These are phyloP conservation scores for Hygrophila difformis DNA, from an alignment of 257 asterid genomes.

Conservation along the genomic window DNA sequence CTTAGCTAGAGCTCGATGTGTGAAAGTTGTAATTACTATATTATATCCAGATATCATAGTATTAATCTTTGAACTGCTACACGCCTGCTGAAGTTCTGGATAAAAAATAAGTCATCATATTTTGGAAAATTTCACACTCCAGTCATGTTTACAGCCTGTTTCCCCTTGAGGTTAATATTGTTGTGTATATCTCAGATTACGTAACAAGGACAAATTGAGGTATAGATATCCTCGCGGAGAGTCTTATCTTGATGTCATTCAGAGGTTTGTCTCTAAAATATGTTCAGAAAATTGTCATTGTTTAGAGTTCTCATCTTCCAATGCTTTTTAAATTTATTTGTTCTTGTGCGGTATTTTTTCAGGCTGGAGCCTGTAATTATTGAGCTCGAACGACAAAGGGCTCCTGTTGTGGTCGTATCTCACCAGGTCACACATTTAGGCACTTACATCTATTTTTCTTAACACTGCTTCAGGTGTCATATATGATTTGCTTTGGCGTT, in stretches of 20 bases:
- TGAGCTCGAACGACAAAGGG: constrained; percentile 96
- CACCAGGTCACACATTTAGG: constrained; percentile 66
- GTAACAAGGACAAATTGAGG: constrained; percentile 93
- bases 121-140: no score
- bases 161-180: constrained; percentile 12
- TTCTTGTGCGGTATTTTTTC: constrained; percentile 17
- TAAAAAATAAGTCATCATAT: no score
- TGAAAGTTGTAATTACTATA: no score
- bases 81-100: no score
- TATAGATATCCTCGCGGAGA: constrained; percentile 99
- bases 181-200: constrained; percentile 42
- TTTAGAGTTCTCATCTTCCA: no score
- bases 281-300: not conserved
- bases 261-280: constrained; percentile 55
- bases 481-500: constrained; percentile 20
- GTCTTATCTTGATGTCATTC: constrained; percentile 96
- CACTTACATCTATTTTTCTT: no score
- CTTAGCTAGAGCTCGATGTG: no score
- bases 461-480: constrained; percentile 17
- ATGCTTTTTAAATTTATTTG: constrained; percentile 13
- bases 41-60: no score
- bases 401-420: constrained; percentile 95
- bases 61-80: no score
- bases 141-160: no score
- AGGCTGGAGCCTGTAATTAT: constrained; percentile 98